Evolutionary conservation across 2,329 filamentous ascomycete genomes (phyloP), one percentile per base, ranked within the genome.

Genomic region (Ophiognomonia clavigignenti-juglandacearum): DNA sequence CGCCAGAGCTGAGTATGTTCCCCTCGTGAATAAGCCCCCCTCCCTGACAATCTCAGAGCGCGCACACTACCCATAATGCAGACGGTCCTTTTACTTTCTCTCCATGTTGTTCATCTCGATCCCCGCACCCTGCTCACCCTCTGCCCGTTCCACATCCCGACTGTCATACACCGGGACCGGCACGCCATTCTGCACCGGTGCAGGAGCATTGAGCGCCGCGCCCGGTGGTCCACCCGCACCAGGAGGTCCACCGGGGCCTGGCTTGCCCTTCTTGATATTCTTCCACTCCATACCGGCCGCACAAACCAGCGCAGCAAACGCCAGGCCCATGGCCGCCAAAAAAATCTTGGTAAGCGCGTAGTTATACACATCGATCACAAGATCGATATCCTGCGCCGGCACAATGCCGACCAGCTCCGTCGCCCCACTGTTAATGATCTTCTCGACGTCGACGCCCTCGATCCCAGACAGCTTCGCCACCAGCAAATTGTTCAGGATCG

Each of bases 351-450:
- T 79, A 31, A 85, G 68, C 1, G 82, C 77, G 36, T 70, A 64
- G 59, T 87, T 87, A 66, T 88, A 89, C 0, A 82, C 83, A 0
- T 67, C 53, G 2, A 82, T 67, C 8, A 90, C 82, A 1, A 68
- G 64, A 2, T 61, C 57, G 4, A 83, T 61, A 48, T 71, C 76
- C 50, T 78, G 56, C 0, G 63, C 53, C 0, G 74, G 67, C 22
- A 88, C 77, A 2, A 68, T 60, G 0, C 66, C 59, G 50, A 75
- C 73, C 19, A 91, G 68, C 39, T 80, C 73, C 0, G 84, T 88
- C n/a, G 74, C 76, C 24, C 77, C 77, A 7, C 65, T 70, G 7
- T 60, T 64, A 47, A 77, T 62, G 32, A 80, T 71, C 5, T 56
- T 52, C 14, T 59, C 46, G 1, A 73, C 57, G 26, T 73, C 63